Conservation (phyloP, 169 alveolate genomes). For the Plasmodium gonderi region DNA sequence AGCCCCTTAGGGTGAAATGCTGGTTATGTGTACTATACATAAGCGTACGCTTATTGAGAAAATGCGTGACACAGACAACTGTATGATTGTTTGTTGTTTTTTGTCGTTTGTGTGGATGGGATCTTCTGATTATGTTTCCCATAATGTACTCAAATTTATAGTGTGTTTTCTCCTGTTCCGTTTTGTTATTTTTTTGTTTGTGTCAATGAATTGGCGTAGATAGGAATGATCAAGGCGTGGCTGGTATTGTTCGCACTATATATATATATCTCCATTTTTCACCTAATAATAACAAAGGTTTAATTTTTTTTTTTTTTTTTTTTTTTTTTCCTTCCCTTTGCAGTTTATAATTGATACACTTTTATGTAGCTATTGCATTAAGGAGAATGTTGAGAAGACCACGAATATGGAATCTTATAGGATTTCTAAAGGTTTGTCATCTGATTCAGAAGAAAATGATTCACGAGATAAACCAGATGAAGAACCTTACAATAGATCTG, state of each 20-base stretch:
- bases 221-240: too few relatives aligned
- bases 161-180: not conserved
- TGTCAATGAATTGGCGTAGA: too few relatives aligned
- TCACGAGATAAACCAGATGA: not conserved
- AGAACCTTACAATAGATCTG: too few relatives aligned
- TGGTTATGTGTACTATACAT: not conserved
- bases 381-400: constrained; percentile 14
- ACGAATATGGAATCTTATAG: not conserved
- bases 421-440: not conserved
- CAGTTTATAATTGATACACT: constrained; percentile 38
- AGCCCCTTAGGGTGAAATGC: not conserved
- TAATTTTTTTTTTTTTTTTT: not conserved
- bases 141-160: not conserved
- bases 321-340: not conserved
- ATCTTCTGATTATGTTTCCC: not conserved
- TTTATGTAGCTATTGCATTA: constrained; percentile 41
- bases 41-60: not conserved
- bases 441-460: not conserved
- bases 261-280: not conserved
- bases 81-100: not conserved
- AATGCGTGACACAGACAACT: not conserved
- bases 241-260: too few relatives aligned
- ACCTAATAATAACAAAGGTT: too few relatives aligned
- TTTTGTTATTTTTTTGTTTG: not conserved
- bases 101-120: not conserved